Base-by-base conservation (phyloP, 2,329 filamentous ascomycete species). In the Eutypella sp. region DNA sequence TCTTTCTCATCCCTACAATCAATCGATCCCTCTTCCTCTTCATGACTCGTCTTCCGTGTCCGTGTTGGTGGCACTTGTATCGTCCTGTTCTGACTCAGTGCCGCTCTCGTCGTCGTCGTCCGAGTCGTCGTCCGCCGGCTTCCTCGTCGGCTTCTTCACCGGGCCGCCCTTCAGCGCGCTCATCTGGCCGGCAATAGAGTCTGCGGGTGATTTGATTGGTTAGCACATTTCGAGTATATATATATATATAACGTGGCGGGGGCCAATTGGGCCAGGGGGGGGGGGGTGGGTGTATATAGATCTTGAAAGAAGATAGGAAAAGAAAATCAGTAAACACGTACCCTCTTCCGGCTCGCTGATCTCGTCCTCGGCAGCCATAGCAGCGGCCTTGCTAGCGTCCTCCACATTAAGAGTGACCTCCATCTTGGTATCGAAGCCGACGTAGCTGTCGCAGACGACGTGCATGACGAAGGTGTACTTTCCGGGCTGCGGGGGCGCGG, bases 321-420 rank as follows among this genome's bases (percentile, higher is more conserved):
- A 16, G 19, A 39, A 11, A 6, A 39, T 24, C 2, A 74, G n/a
- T n/a, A n/a, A n/a, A n/a, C n/a, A n/a, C 84, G 74, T 77, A 96
- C 93, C 93, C 75, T 99, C 93, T 53, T 97, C 93, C 29, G 95
- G 93, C 66, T 99, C 93, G 63, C 89, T 95, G 55, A 99, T 99
- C 48, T 99, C 93, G 59, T 96, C 93, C 56, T 96, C 90, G 40
- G 84, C 87, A 43, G 81, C 80, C 62, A 95, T 84, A 55, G 85
- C 80, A 18, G 81, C 85, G 5, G 89, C 91, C 71, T 92, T 93
- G 67, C 81, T 87, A 27, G 88, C 84, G 58, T 97, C 91, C 60
- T 96, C 90, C 8, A 99, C 89, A 23, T 86, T 80, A 44, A 99
- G 76, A 2, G 87, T 90, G 23, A 96, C 89, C 61, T 96, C 89